Evolutionary conservation across 352 stramenopile genomes (phyloP), one percentile per base, ranked within the genome.

Genomic region (Peronospora belbahrii): DNA sequence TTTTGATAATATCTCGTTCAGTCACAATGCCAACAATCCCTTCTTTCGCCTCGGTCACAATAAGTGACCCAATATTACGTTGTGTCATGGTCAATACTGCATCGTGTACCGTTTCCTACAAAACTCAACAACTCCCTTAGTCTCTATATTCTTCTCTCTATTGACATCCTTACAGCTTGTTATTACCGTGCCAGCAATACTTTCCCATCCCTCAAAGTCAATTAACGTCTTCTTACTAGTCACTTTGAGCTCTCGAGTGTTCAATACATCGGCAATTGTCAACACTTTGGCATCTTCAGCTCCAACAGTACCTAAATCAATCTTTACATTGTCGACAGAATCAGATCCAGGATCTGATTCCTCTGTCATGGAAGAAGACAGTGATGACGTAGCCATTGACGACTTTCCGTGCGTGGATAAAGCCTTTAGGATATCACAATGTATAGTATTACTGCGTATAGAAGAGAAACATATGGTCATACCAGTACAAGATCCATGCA

Each of bases 1-100:
- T 92, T 30, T 79, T 84, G 19, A 92, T 49, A 11, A 92, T 66
- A 38, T 92, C 80, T 35, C 80, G 71, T 65, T 92, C 80, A 2
- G 80, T 92, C 13, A 92, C 74, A 46, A 92, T 92, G 4, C 80
- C 80, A 2, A 92, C 75, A 32, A 92, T 81, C 0, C 77, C 80
- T 28, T 64, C 60, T 23, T 59, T 74, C 17, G 77, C 70, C 67
- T 89, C 73, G 2, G 74, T 91, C 27, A 89, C 77, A 43, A 89
- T 88, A 11, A 91, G 67, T 23, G 77, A 88, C 13, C 80, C 76
- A 36, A 88, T 84, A 52, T 84, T 84, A 52, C 64, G 70, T 61
- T 86, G 67, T 32, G 85, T 77, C 80, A 91, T 91, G 31, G 85
- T 63, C 36, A 74, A 48, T 15, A 88, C 68, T 0, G 76, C 80